Base-by-base conservation (phyloP, 2,329 filamentous ascomycete genomes). In the Neocatenulostroma microsporum region DNA sequence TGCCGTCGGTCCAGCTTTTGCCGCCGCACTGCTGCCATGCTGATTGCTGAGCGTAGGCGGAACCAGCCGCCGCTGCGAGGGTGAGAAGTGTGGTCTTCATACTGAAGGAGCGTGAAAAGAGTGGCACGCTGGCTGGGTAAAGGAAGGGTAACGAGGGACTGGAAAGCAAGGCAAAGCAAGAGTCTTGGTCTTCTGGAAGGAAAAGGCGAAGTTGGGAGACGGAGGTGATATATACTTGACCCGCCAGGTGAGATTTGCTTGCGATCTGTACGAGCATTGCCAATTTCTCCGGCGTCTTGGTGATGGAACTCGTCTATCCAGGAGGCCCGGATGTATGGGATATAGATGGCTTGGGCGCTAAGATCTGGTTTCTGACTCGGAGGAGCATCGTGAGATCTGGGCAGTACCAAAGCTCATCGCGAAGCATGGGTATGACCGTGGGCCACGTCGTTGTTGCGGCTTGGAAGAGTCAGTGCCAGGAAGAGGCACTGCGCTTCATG, bases 51-150 rank as follows among this genome's bases (percentile, higher is more conserved):
- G 51, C 53, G 14, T 28, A 15, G 36, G 47, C 51, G 36, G 44
- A 37, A 36, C 48, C 51, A 40, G 52, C 50, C 37, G 54, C 45
- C 29, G 46, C 51, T 36, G 50, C 43, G 33, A 55, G 21, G 26
- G 49, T 43, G 39, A 54, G 33, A 40, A 55, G 39, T 34, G 46
- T 44, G 34, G 51, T 45, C 44, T 55, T 57, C 54, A 57, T 57
- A 15, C 29, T 54, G 48, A 45, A 3, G 4, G 13, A 37, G 41
- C 40, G 44, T 46, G 47, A 44, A 47, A 41, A 37, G 39, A 45
- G 36, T 40, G 43, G 36, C 41, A 44, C 40, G 48, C 37, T 34
- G 21, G n/a, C n/a, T n/a, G 18, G 13, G 21, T 26, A 36, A 36
- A 41, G 25, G 24, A 42, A 29, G 17, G 23, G 26, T 25, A 33